Conservation (phyloP, 2,329 filamentous ascomycete species). For the Phoma sp. region DNA sequence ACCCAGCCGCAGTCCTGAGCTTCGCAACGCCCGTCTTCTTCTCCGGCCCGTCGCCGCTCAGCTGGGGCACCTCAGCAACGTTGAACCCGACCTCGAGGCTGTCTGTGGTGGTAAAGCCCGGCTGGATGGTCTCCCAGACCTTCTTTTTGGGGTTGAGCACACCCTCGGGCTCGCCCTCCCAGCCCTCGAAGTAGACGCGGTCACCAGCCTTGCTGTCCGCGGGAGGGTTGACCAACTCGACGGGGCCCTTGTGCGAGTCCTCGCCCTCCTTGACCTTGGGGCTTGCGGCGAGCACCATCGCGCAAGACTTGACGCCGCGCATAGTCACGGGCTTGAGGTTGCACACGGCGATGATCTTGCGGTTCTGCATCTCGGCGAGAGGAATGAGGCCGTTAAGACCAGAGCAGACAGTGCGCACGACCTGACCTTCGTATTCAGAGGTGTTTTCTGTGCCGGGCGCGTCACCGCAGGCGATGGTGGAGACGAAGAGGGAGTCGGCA, state of each 20-base stretch:
- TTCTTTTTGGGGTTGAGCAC: slow-evolving; percentile 99
- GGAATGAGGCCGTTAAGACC: slow-evolving; percentile 92
- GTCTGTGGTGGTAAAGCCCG: slow-evolving; percentile 90
- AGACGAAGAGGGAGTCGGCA: slow-evolving; percentile 93
- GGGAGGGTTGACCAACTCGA: slow-evolving; percentile 89
- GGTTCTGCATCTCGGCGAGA: slow-evolving; percentile 93
- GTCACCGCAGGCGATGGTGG: slow-evolving; percentile 94
- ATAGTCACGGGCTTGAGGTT: slow-evolving; percentile 99
- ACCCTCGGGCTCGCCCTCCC: slow-evolving; percentile 89
- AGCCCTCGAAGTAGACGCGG: slow-evolving; percentile 91
- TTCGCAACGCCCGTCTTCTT: slow-evolving; percentile 62
- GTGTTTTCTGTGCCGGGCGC: slow-evolving; percentile 85
- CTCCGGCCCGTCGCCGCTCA: slow-evolving; percentile 70
- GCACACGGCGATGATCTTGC: slow-evolving; percentile 93
- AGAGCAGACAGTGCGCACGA: slow-evolving; percentile 94
- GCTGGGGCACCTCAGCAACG: slow-evolving; percentile 74
- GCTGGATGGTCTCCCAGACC: slow-evolving; percentile 96
- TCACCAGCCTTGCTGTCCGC: slow-evolving; percentile 80
- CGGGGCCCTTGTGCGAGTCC: slow-evolving; percentile 82
- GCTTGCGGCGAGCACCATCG: slow-evolving; percentile 96
- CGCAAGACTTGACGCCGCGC: slow-evolving; percentile 80
- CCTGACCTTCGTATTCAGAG: slow-evolving; percentile 85
- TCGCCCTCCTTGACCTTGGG: slow-evolving; percentile 83
- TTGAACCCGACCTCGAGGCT: slow-evolving; percentile 85
- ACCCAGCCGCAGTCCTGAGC: slow-evolving; percentile 78